Evolutionary conservation across 192 early-diverging fungal genomes (phyloP).

Genomic region (Umbelopsis sp.): DNA sequence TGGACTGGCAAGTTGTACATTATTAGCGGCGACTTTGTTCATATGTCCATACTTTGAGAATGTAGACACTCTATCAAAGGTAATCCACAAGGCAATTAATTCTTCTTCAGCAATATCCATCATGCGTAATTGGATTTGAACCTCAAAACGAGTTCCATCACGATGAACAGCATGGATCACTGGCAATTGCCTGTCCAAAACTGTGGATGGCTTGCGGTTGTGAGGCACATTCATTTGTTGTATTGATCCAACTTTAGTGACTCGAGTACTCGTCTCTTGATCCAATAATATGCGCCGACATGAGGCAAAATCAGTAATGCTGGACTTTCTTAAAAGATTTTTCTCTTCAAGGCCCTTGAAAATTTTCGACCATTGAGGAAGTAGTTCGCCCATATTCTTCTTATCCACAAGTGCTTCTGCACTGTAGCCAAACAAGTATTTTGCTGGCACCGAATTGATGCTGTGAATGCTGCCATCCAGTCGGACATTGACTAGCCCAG

Average conservation of each 20-base stretch:
- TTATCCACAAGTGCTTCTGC: constrained; percentile 51
- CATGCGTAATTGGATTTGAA: constrained; percentile 63
- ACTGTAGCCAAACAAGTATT: constrained; percentile 64
- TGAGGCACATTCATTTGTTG: constrained; percentile 3
- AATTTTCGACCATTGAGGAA: constrained; percentile 60
- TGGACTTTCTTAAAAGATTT: constrained; percentile 1
- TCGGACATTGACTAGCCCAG: constrained; percentile 60
- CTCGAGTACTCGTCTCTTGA: background rate
- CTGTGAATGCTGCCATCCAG: constrained; percentile 56
- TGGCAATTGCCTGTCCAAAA: constrained; percentile 23
- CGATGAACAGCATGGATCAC: constrained; percentile 61
- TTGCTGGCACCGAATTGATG: constrained; percentile 60
- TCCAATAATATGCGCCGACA: constrained; percentile 19
- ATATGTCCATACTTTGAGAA: constrained; percentile 26
- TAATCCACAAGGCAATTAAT: constrained; percentile 67
- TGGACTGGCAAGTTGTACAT: background rate
- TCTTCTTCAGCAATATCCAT: constrained; percentile 51
- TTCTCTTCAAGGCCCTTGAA: constrained; percentile 43
- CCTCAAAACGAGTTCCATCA: constrained; percentile 59
- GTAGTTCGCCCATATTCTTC: constrained; percentile 51
- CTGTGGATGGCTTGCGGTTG: background rate
- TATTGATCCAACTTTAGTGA: background rate
- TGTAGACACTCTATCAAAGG: constrained; percentile 52
- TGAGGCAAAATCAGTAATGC: constrained; percentile 24
- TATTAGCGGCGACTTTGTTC: background rate